Evolutionary conservation across 441 rosid genomes (phyloP).

Genomic region (Dalechampia spathulata): DNA sequence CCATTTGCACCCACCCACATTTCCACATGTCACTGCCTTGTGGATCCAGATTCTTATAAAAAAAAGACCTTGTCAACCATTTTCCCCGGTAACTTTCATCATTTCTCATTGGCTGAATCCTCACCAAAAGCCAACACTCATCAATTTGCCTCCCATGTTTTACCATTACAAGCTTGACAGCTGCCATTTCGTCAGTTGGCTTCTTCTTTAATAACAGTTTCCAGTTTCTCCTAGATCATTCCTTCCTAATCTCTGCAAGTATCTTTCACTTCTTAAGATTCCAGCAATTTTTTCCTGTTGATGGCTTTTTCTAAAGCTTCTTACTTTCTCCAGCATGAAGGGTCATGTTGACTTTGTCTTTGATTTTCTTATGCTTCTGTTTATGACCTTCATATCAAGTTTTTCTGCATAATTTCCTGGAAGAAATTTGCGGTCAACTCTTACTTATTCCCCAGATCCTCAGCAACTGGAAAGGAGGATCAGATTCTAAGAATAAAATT

Average conservation of each 20-base stretch:
- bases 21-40: background rate
- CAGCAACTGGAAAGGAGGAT: background rate
- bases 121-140: too few relatives aligned
- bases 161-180: background rate
- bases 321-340: background rate
- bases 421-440: too few relatives aligned
- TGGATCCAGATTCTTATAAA: constrained; percentile 8
- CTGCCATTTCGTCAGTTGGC: too few relatives aligned
- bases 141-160: too few relatives aligned
- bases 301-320: too few relatives aligned
- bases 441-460: background rate
- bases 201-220: too few relatives aligned
- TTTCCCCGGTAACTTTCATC: background rate
- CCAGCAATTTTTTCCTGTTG: too few relatives aligned
- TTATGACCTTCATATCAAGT: background rate
- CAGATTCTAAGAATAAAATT: background rate
- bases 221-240: background rate
- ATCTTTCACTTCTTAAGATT: too few relatives aligned
- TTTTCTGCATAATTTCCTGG: too few relatives aligned
- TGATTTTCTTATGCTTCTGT: too few relatives aligned
- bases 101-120: constrained; percentile 2
- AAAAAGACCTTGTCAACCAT: background rate
- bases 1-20: too few relatives aligned
- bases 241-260: background rate
- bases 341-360: too few relatives aligned